Percentiles rank a stretch among this genome's conserved stretches.
Conservation (phyloP, 1,139 yeast species). For the Sugiyamaella paludigena region DNA sequence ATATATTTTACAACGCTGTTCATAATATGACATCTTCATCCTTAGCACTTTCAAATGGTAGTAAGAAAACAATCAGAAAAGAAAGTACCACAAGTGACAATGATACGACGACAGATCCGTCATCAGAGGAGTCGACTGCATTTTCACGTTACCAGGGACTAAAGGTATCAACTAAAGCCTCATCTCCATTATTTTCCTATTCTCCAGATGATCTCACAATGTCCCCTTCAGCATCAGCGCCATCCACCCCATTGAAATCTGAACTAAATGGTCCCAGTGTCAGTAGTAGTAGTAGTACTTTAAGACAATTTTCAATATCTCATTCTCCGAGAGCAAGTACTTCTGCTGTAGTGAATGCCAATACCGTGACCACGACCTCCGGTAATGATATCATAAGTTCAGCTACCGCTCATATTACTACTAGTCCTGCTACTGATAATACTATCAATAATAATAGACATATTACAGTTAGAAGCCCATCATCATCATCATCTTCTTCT, state of each 20-base stretch:
- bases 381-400: too few relatives aligned
- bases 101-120: background rate
- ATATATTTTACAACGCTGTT: constrained; percentile 9
- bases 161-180: constrained; percentile 2
- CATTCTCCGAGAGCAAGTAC: background rate
- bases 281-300: background rate
- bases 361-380: background rate
- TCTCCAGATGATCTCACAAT: constrained; percentile 4
- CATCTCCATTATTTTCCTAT: background rate
- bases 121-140: background rate
- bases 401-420: background rate
- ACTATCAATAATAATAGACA: too few relatives aligned
- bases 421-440: background rate
- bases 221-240: constrained; percentile 1
- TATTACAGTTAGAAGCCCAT: too few relatives aligned
- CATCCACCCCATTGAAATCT: background rate
- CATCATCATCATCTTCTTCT: constrained; percentile 3
- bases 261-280: background rate
- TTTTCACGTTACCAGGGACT: constrained; percentile 5
- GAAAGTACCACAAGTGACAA: background rate
- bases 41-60: background rate
- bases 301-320: background rate
- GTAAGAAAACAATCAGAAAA: background rate
- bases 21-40: background rate
- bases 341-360: constrained; percentile 2